Evolutionary conservation across 306 rosid genomes (phyloP).

Genomic region (Malus orientalis): DNA sequence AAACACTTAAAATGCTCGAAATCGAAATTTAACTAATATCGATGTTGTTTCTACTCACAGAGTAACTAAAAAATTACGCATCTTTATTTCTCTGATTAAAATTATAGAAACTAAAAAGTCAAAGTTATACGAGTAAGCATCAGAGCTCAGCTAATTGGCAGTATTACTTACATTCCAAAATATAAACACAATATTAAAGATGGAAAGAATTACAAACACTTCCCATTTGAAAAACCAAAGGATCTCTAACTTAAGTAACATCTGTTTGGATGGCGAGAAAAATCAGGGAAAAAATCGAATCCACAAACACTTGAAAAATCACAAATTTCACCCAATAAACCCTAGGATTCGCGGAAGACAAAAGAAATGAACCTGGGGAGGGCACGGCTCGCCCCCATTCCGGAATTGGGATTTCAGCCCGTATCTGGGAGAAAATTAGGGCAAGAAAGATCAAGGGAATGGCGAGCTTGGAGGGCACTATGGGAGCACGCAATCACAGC

Average conservation of each 20-base stretch:
- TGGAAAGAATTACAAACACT: neutral
- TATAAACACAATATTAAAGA: neutral
- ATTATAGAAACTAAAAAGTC: neutral
- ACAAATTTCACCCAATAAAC: neutral
- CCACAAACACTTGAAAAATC: neutral
- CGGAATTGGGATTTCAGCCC: too few species aligned
- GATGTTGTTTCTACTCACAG: neutral
- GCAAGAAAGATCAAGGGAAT: constrained; percentile 42
- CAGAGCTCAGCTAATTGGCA: neutral
- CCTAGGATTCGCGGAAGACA: neutral
- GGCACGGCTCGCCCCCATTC: too few species aligned
- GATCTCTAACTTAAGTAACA: neutral
- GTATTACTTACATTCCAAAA: neutral
- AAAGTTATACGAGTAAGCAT: too few species aligned
- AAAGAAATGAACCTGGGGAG: too few species aligned
- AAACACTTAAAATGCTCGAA: neutral
- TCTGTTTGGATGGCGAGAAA: neutral
- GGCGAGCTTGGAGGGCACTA: constrained; percentile 65
- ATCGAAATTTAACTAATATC: too few species aligned
- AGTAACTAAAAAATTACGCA: neutral
- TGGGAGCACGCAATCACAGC: constrained; percentile 40
- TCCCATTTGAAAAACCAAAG: neutral
- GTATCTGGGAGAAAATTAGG: constrained; percentile 33
- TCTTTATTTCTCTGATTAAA: neutral
- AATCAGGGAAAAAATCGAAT: neutral